Evolutionary conservation across 78 protist species (phyloP).

Genomic region (Thecamonas trahens): DNA sequence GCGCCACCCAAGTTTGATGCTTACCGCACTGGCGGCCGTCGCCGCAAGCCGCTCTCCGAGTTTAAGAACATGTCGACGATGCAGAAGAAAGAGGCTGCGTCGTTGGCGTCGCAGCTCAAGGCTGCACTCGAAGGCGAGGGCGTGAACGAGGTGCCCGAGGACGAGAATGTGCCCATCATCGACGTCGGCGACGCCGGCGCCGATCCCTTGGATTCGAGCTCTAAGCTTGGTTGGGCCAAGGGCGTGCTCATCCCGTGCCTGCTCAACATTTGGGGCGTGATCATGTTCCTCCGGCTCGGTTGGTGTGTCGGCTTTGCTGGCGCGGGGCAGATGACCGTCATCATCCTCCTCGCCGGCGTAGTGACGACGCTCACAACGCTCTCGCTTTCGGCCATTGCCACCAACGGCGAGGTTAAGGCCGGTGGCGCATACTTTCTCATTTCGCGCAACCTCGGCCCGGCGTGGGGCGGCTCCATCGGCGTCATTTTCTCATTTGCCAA

Average conservation of each 20-base stretch:
- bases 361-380: slow-evolving; percentile 42
- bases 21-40: too few relatives aligned
- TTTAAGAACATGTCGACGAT: too few relatives aligned
- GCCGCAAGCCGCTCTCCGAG: too few relatives aligned
- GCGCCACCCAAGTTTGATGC: too few relatives aligned
- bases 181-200: too few relatives aligned
- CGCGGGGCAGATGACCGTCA: slow-evolving; percentile 5
- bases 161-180: too few relatives aligned
- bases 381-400: slow-evolving; percentile 60
- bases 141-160: too few relatives aligned
- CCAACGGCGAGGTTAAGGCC: slow-evolving; percentile 56
- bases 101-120: too few relatives aligned
- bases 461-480: slow-evolving; percentile 56
- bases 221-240: background rate
- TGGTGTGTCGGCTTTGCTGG: slow-evolving; percentile 64
- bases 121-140: too few relatives aligned
- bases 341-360: background rate
- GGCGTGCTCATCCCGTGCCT: slow-evolving; percentile 2
- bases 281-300: slow-evolving; percentile 53
- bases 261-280: slow-evolving; percentile 40
- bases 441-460: slow-evolving; percentile 66
- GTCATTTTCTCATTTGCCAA: slow-evolving; percentile 37
- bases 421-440: slow-evolving; percentile 81
- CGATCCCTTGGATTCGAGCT: too few relatives aligned
- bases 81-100: too few relatives aligned